Percentiles rank a stretch among this genome's conserved stretches.
Conservation (phyloP, 768 basidiomycete species). For the Naganishia kalamii region DNA sequence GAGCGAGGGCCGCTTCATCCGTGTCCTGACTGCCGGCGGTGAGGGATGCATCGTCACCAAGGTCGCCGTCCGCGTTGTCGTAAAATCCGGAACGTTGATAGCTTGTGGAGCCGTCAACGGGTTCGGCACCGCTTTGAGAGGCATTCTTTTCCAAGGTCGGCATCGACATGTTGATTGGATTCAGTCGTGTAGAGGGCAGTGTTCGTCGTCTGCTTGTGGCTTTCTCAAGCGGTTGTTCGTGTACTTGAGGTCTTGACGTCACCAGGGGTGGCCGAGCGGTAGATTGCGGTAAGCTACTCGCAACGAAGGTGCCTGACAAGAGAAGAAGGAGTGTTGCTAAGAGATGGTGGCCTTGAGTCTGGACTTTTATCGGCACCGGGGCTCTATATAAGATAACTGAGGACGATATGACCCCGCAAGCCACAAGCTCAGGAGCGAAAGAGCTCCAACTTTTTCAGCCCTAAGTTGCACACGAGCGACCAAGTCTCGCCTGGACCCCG, state of each 20-base stretch:
- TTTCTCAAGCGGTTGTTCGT: not conserved
- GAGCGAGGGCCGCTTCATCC: constrained; percentile 21
- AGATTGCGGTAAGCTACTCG: too few relatives aligned
- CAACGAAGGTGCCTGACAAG: too few relatives aligned
- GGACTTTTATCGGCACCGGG: not conserved
- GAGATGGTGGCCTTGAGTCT: not conserved
- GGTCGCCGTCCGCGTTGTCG: not conserved
- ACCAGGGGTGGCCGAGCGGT: too few relatives aligned
- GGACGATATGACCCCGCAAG: constrained; percentile 3
- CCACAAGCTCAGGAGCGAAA: not conserved
- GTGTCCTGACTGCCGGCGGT: constrained; percentile 12
- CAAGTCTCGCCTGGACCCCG: not conserved
- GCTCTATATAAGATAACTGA: not conserved
- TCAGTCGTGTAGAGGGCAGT: too few relatives aligned
- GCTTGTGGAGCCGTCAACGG: constrained; percentile 1
- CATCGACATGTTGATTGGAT: not conserved
- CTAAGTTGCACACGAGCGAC: not conserved
- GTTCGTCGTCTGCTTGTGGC: too few relatives aligned
- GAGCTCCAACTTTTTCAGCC: constrained; percentile 17
- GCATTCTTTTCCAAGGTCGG: not conserved
- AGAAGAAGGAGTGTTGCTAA: not conserved
- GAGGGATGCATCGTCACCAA: constrained; percentile 8
- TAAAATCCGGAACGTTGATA: constrained; percentile 7
- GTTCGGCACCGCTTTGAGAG: not conserved
- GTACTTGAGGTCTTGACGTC: not conserved